Evolutionary conservation across 139 green algal species (phyloP).

Genomic region (Mesostigma viride): DNA sequence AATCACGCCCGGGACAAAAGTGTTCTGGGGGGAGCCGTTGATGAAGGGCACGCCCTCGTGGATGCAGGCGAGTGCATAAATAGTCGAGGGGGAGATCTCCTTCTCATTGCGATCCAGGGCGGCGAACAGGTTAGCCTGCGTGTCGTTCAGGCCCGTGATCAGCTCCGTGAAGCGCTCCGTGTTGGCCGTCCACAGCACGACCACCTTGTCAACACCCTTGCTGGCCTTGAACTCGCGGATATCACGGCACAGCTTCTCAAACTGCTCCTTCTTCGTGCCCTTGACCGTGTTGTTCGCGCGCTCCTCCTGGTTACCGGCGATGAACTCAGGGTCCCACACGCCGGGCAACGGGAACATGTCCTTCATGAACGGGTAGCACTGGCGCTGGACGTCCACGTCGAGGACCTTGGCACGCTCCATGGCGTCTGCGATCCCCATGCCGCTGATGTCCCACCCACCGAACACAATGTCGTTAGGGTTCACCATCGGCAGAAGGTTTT

Average conservation of each 20-base stretch:
- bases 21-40: constrained; percentile 96
- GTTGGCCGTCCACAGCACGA: constrained; percentile 99
- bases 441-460: constrained; percentile 94
- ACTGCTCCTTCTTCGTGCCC: constrained; percentile 75
- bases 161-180: constrained; percentile 92
- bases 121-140: constrained; percentile 74
- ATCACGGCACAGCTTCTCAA: constrained; percentile 72
- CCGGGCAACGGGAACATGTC: constrained; percentile 82
- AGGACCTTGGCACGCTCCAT: constrained; percentile 71
- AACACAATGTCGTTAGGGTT: constrained; percentile 92
- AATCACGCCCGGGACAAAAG: constrained; percentile 69
- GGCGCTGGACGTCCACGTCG: constrained; percentile 92
- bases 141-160: constrained; percentile 89
- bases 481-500: constrained; percentile 43
- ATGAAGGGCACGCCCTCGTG: constrained; percentile 91
- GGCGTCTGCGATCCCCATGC: constrained; percentile 81
- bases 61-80: constrained; percentile 86
- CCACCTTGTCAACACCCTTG: constrained; percentile 41
- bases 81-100: constrained; percentile 87
- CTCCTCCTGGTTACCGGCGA: constrained; percentile 88
- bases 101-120: constrained; percentile 67
- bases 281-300: constrained; percentile 91
- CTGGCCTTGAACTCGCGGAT: constrained; percentile 52
- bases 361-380: constrained; percentile 88
- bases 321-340: constrained; percentile 93